These are phyloP conservation scores for Bassia scoparia DNA, from an alignment of 148 eudicot genomes.

Conservation along the genomic window DNA sequence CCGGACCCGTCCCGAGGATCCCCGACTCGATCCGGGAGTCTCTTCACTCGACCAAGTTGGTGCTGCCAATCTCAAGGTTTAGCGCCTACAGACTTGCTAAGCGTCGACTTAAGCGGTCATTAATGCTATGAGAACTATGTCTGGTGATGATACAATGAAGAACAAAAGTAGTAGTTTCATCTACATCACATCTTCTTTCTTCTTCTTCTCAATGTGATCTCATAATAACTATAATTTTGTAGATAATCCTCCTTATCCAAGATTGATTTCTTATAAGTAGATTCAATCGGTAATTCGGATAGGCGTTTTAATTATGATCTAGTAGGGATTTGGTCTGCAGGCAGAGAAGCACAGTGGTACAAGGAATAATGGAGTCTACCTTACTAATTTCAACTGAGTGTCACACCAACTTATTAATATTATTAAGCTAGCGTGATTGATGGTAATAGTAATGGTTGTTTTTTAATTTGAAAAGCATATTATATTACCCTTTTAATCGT, in stretches of 20 bases:
- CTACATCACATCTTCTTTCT: neutral
- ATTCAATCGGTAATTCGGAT: slow-evolving; percentile 2
- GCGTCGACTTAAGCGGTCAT: neutral
- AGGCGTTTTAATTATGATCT: slow-evolving; percentile 12
- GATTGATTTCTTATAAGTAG: slow-evolving; percentile 20
- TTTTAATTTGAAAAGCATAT: too few species aligned
- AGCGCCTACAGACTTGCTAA: slow-evolving; percentile 6
- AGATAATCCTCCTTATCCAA: slow-evolving; percentile 17
- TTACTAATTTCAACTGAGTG: neutral
- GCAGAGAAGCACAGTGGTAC: slow-evolving; percentile 20
- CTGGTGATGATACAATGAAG: slow-evolving; percentile 14
- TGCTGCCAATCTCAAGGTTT: neutral
- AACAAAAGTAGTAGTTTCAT: neutral
- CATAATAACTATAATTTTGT: too few species aligned
- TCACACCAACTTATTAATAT: neutral
- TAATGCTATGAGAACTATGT: slow-evolving; percentile 9
- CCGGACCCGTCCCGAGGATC: too few species aligned
- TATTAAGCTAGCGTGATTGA: neutral
- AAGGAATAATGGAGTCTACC: slow-evolving; percentile 24
- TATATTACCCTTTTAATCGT: too few species aligned
- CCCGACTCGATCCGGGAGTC: neutral
- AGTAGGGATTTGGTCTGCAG: slow-evolving; percentile 27
- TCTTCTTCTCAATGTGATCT: neutral
- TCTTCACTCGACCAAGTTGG: slow-evolving; percentile 3
- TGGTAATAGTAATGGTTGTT: neutral